Percentiles rank a stretch among this genome's conserved stretches.
These are phyloP conservation scores for Apiospora marii DNA, from an alignment of 2,329 filamentous ascomycete genomes.

Conservation along the genomic window DNA sequence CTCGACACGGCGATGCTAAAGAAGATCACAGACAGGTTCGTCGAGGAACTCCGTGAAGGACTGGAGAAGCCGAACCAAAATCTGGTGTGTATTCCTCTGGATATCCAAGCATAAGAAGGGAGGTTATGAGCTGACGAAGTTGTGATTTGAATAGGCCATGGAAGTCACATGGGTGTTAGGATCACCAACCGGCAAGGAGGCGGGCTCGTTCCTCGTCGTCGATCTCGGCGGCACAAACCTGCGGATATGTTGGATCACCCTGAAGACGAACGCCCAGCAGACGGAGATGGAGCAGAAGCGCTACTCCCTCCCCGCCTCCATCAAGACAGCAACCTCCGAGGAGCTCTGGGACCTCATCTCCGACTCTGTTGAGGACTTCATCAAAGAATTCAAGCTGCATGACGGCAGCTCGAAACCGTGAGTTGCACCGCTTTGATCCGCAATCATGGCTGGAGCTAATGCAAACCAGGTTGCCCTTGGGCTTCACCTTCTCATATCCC, in stretches of 20 bases:
- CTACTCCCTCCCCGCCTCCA: slow-evolving; percentile 72
- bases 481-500: slow-evolving; percentile 79
- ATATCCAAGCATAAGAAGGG: slow-evolving; percentile 14
- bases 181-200: slow-evolving; percentile 25
- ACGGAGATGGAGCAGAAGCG: slow-evolving; percentile 75
- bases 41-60: slow-evolving; percentile 21
- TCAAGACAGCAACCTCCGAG: slow-evolving; percentile 70
- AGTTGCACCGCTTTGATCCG: neutral
- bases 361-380: slow-evolving; percentile 73
- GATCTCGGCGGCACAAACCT: slow-evolving; percentile 79
- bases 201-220: slow-evolving; percentile 75
- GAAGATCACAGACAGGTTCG: slow-evolving; percentile 66
- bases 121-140: neutral
- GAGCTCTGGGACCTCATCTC: slow-evolving; percentile 76
- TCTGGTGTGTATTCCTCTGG: slow-evolving; percentile 30
- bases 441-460: slow-evolving; percentile 49
- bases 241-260: slow-evolving; percentile 73
- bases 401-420: slow-evolving; percentile 50
- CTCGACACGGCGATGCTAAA: slow-evolving; percentile 71
- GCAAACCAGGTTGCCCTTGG: slow-evolving; percentile 63
- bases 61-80: slow-evolving; percentile 27
- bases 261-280: slow-evolving; percentile 63
- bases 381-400: slow-evolving; percentile 56
- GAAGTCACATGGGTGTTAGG: slow-evolving; percentile 26
- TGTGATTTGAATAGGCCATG: slow-evolving; percentile 14